These are phyloP conservation scores for Nannizzia gypsea DNA, from an alignment of 2,329 filamentous ascomycete species.

Conservation along the genomic window DNA sequence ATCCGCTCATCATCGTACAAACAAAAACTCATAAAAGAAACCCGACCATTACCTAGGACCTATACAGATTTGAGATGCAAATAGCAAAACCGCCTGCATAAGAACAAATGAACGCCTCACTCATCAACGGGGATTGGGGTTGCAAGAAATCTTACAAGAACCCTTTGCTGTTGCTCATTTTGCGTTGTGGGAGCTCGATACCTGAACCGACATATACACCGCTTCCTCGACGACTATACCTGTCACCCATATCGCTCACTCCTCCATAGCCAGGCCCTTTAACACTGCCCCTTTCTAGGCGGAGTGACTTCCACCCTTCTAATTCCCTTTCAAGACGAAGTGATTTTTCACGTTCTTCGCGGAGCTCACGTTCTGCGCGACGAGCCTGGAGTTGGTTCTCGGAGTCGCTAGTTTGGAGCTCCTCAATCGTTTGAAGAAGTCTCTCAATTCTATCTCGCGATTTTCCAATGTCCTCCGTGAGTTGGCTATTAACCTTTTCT, in stretches of 20 bases:
- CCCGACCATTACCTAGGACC: background rate
- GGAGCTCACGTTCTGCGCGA: slow-evolving; percentile 76
- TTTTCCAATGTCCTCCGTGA: slow-evolving; percentile 72
- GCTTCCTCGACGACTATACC: slow-evolving; percentile 29
- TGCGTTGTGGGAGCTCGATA: slow-evolving; percentile 51
- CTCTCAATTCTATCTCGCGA: slow-evolving; percentile 85
- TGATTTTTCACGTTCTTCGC: slow-evolving; percentile 74
- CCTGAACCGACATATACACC: slow-evolving; percentile 27
- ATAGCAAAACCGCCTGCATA: background rate
- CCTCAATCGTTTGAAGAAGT: slow-evolving; percentile 81
- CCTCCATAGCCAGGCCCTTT: slow-evolving; percentile 21
- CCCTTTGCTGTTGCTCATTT: slow-evolving; percentile 66
- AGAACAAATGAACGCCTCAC: background rate
- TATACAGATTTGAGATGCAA: background rate
- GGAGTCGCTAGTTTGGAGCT: slow-evolving; percentile 80
- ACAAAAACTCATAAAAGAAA: background rate
- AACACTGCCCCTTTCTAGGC: slow-evolving; percentile 47
- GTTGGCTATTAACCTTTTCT: slow-evolving; percentile 71
- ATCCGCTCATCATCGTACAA: background rate
- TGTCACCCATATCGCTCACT: slow-evolving; percentile 27
- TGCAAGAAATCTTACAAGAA: slow-evolving; percentile 45
- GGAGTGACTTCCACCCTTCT: slow-evolving; percentile 63
- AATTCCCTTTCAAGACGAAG: slow-evolving; percentile 77
- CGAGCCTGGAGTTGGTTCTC: slow-evolving; percentile 68
- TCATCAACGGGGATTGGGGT: background rate